phyloP scores from a whole-genome alignment of 768 basidiomycete genomes.

The Leccinum sublutescens region DNA sequence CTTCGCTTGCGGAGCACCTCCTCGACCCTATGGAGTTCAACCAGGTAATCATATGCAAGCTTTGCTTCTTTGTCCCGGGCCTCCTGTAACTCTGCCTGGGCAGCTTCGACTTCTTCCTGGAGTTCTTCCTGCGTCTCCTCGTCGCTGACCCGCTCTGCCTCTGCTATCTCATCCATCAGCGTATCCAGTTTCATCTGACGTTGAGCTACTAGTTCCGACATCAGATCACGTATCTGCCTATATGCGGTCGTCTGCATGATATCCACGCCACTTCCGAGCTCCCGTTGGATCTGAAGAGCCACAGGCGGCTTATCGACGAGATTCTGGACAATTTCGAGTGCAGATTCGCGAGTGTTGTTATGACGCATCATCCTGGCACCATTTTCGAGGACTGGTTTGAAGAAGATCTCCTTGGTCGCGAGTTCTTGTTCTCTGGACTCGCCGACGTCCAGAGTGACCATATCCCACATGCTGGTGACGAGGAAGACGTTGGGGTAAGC shows the following conservation, averaged over 20 bases:
- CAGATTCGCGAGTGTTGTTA: constrained; percentile 42
- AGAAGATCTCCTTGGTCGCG: constrained; percentile 41
- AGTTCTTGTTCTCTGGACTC: constrained; percentile 44
- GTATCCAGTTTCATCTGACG: constrained; percentile 44
- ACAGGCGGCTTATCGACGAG: constrained; percentile 39
- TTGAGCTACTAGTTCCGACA: constrained; percentile 42
- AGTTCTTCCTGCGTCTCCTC: constrained; percentile 46
- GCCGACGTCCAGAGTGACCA: constrained; percentile 34
- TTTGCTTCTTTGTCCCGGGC: constrained; percentile 22
- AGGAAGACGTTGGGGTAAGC: constrained; percentile 47
- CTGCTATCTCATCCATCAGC: constrained; percentile 45
- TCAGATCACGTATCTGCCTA: constrained; percentile 48
- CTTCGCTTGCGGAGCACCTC: constrained; percentile 20
- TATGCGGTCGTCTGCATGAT: constrained; percentile 54
- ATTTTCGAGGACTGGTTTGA: constrained; percentile 46
- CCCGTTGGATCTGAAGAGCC: constrained; percentile 51
- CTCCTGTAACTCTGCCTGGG: constrained; percentile 21
- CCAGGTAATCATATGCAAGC: constrained; percentile 28
- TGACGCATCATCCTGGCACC: constrained; percentile 46
- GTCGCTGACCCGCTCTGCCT: constrained; percentile 41
- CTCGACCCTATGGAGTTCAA: constrained; percentile 27
- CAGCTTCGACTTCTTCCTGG: constrained; percentile 34
- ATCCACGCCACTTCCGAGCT: constrained; percentile 45
- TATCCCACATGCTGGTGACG: constrained; percentile 53
- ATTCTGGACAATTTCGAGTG: constrained; percentile 40